A percentile compares a stretch with the other conserved stretches of the same genome.
Evolutionary conservation across 225 moss, liverwort and hornwort species (phyloP).

Genomic region (Bryum argenteum): DNA sequence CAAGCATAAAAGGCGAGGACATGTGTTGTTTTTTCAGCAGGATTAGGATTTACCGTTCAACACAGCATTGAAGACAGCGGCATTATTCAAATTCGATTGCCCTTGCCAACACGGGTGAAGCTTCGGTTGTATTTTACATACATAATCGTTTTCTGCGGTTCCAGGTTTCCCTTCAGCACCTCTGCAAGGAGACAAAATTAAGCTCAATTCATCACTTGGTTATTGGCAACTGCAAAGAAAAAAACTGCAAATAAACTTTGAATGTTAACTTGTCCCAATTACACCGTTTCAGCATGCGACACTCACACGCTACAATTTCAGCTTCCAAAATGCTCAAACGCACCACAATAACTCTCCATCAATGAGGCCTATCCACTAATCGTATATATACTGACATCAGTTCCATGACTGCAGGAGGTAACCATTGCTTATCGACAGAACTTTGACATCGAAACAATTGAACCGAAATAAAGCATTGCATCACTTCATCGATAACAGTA

Average conservation of each 20-base stretch:
- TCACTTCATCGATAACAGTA: no score
- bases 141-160: slow-evolving; percentile 28
- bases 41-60: slow-evolving; percentile 36
- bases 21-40: no score
- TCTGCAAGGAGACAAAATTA: slow-evolving; percentile 29
- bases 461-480: no score
- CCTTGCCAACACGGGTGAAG: slow-evolving; percentile 65
- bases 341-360: no score
- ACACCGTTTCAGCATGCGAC: background rate
- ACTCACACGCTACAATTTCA: no score
- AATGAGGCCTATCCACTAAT: no score
- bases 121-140: no score
- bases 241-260: background rate
- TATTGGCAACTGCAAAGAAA: background rate
- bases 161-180: slow-evolving; percentile 33
- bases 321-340: no score
- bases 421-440: slow-evolving; percentile 1
- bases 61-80: slow-evolving; percentile 52
- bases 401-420: background rate
- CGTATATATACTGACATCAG: slow-evolving; percentile 1
- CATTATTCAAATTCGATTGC: no score
- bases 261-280: background rate
- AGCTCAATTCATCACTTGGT: background rate
- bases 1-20: no score
- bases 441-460: no score